A percentile compares a stretch with the other conserved stretches of the same genome.
Conservation (phyloP, 73 alveolate genomes). For the Paramecium pentaurelia region DNA sequence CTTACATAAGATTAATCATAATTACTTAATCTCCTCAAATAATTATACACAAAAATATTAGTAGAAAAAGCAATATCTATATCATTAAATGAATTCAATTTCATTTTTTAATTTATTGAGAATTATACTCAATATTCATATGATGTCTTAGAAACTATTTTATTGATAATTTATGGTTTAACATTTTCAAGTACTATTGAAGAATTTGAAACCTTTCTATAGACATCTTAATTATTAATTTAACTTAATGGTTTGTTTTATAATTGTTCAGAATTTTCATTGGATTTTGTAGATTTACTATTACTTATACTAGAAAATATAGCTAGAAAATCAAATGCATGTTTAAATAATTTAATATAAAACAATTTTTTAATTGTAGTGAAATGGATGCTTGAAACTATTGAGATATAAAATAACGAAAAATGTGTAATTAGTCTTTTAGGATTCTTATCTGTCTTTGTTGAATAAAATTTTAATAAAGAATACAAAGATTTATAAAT, state of each 20-base stretch:
- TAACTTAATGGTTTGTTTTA: background rate
- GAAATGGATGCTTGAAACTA: background rate
- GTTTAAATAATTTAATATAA: background rate
- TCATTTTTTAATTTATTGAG: background rate
- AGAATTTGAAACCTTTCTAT: background rate
- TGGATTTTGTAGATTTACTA: background rate
- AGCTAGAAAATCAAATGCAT: background rate
- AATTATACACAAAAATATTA: background rate
- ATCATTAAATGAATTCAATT: background rate
- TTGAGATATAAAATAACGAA: background rate
- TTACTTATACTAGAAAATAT: background rate
- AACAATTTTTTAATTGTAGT: background rate
- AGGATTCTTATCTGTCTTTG: background rate
- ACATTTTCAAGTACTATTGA: background rate
- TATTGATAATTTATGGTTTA: background rate
- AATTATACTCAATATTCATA: background rate
- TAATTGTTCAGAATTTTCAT: background rate
- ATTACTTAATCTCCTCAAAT: background rate
- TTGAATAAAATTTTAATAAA: background rate
- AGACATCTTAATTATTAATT: background rate
- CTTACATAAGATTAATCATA: background rate
- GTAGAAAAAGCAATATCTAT: background rate
- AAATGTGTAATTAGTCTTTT: background rate
- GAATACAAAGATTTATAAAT: background rate
- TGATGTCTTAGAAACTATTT: background rate